Base-by-base conservation (phyloP, 2,329 filamentous ascomycete genomes). In the Xylaria sp. region DNA sequence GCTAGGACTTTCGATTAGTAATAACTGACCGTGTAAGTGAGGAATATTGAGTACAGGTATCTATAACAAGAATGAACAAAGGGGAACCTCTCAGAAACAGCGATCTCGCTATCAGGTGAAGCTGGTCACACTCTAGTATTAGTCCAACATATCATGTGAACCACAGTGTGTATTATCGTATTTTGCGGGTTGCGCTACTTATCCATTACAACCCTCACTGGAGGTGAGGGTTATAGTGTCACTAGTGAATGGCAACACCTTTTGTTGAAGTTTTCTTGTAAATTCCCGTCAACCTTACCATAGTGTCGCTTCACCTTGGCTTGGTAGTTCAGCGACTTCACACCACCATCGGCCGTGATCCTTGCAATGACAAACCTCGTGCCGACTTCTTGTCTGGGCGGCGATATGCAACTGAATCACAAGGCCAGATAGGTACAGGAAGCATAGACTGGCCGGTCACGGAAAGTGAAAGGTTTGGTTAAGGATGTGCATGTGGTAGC, bases 111-210 rank as follows among this genome's bases (percentile, higher is more conserved):
- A 15, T 48, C 43, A 56, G 8, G 13, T 39, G 54, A 56, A 33
- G 54, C 43, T 48, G 43, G 31, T 56, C 28, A 56, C 33, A 31
- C 31, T 13, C 39, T 9, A 13, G 15, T 10, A 56, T 57, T 7
- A 36, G 25, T 41, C 55, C n/a, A 57, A n/a, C n/a, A 25, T 33
- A 41, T 57, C 55, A 57, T 57, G n/a, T 57, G 55, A 2, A 56
- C 9, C 33, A 41, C 36, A 25, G n/a, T 41, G 8, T 39, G 12
- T 15, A n/a, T 48, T n/a, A 48, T n/a, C 18, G 20, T 48, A n/a
- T n/a, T 2, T n/a, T 48, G 12, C 15, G 18, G 5, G 7, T 18
- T 48, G 43, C 18, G 7, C 43, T 48, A 2, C 12, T 48, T 6
- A n/a, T 8, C 43, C 4, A 15, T 43, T 48, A 2, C 20, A n/a